These are phyloP conservation scores for Tricholoma terreum DNA, from an alignment of 768 basidiomycete genomes.

Conservation along the genomic window DNA sequence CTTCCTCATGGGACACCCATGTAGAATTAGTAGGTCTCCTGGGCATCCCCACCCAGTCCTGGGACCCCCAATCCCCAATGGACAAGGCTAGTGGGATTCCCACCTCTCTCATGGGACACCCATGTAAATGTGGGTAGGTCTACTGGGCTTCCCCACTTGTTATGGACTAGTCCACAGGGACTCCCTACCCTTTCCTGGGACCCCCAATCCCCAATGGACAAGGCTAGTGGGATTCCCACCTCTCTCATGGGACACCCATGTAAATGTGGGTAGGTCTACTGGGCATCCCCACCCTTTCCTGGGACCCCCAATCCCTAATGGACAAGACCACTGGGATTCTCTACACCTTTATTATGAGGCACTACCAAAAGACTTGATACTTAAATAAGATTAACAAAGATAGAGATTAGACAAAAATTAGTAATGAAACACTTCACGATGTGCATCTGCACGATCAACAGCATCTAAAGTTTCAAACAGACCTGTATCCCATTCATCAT, in stretches of 20 bases:
- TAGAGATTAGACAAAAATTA: neutral
- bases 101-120: neutral
- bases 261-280: neutral
- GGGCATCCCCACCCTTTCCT: too few species aligned
- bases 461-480: neutral
- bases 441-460: neutral
- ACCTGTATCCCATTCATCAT: neutral
- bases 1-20: too few species aligned
- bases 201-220: neutral
- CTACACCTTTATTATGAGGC: too few species aligned
- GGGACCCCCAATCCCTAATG: neutral
- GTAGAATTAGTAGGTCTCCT: too few species aligned
- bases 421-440: neutral
- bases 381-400: neutral
- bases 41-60: neutral
- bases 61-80: neutral
- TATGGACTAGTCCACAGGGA: too few species aligned
- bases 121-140: neutral
- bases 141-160: too few species aligned
- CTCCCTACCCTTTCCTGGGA: too few species aligned
- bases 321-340: neutral
- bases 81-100: neutral
- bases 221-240: neutral
- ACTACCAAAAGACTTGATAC: too few species aligned
- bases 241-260: neutral